Percentiles rank a stretch among this genome's conserved stretches.
Conservation (phyloP, 352 stramenopile genomes). For the Globisporangium nodosum region DNA sequence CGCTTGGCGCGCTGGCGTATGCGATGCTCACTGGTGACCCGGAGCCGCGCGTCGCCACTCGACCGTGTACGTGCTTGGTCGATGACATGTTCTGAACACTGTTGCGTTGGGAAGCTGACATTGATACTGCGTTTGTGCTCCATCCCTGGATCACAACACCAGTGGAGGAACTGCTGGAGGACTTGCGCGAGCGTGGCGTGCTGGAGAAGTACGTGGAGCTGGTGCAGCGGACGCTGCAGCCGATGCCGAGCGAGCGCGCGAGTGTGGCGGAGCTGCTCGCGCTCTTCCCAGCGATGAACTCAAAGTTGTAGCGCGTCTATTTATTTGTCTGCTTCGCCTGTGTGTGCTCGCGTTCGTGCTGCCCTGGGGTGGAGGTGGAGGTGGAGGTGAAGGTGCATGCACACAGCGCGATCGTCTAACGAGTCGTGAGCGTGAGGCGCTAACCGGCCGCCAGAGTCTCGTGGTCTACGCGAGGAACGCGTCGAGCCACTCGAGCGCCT, state of each 20-base stretch:
- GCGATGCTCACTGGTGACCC: constrained; percentile 62
- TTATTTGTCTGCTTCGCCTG: constrained; percentile 10
- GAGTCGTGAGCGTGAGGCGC: neutral
- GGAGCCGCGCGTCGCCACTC: constrained; percentile 62
- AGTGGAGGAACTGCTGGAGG: constrained; percentile 60
- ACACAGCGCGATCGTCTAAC: neutral
- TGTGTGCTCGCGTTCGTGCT: too few species aligned
- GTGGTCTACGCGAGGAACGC: constrained; percentile 34
- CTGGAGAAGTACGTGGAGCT: constrained; percentile 27
- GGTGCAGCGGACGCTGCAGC: constrained; percentile 38
- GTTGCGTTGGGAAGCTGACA: neutral
- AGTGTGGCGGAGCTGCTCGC: constrained; percentile 39
- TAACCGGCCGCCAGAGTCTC: too few species aligned
- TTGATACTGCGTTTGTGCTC: neutral
- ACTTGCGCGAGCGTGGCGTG: constrained; percentile 25
- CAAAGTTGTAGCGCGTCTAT: constrained; percentile 44
- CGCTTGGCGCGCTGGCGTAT: constrained; percentile 63
- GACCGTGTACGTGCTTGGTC: constrained; percentile 30
- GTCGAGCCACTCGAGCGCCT: constrained; percentile 64
- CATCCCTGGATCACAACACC: neutral
- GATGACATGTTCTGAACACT: neutral
- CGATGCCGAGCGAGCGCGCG: constrained; percentile 30
- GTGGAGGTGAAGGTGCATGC: neutral
- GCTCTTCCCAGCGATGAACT: constrained; percentile 29
- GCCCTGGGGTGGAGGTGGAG: neutral